Percentiles rank a stretch among this genome's conserved stretches.
Evolutionary conservation across 345 rosid species (phyloP).

Genomic region (Carallia pectinifolia): DNA sequence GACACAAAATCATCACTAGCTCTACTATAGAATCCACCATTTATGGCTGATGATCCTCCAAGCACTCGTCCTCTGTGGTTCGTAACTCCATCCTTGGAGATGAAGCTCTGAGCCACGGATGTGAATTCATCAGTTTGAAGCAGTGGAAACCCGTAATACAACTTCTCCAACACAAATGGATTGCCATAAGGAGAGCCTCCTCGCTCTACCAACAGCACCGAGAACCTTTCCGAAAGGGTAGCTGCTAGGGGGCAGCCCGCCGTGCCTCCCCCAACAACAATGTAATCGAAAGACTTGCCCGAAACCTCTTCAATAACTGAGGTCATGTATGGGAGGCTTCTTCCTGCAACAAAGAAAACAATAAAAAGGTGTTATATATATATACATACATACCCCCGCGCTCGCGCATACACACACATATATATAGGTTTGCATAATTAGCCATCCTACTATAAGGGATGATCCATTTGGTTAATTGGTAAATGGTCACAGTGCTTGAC

Average conservation of each 20-base stretch:
- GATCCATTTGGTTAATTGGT: no score
- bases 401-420: no score
- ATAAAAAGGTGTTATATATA: background rate
- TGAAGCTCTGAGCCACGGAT: constrained; percentile 55
- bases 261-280: constrained; percentile 73
- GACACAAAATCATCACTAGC: constrained; percentile 51
- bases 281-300: constrained; percentile 75
- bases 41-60: constrained; percentile 70
- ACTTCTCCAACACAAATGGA: constrained; percentile 46
- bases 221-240: constrained; percentile 58
- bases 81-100: constrained; percentile 47
- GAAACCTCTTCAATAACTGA: constrained; percentile 50
- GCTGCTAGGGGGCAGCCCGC: constrained; percentile 73
- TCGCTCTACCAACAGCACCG: constrained; percentile 58
- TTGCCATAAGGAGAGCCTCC: constrained; percentile 69
- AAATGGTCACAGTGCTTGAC: no score
- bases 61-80: constrained; percentile 65
- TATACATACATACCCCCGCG: no score
- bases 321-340: constrained; percentile 52
- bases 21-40: constrained; percentile 73
- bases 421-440: no score
- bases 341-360: constrained; percentile 27
- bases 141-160: background rate
- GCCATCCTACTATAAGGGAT: no score
- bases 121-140: constrained; percentile 49